A percentile compares a stretch with the other conserved stretches of the same genome.
These are phyloP conservation scores for Cerioporus squamosus DNA, from an alignment of 1,284 basidiomycete species.

Conservation along the genomic window DNA sequence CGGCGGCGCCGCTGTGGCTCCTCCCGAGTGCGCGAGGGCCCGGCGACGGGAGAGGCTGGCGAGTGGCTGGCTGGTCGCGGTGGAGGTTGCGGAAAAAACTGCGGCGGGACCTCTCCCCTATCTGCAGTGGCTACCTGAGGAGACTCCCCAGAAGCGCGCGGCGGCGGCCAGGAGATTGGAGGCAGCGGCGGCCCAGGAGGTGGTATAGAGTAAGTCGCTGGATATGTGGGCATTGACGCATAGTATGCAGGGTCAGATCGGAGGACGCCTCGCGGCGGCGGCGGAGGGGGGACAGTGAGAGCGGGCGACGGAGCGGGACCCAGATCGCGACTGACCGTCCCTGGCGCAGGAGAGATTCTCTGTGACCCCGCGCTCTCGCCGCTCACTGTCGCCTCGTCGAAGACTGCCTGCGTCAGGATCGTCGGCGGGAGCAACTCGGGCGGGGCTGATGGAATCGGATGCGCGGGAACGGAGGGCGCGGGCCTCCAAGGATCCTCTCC, in stretches of 20 bases:
- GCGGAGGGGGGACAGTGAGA: constrained; percentile 10
- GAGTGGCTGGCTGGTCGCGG: background rate
- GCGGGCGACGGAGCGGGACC: constrained; percentile 1
- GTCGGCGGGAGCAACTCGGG: constrained; percentile 14
- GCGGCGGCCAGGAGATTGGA: constrained; percentile 18
- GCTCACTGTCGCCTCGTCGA: constrained; percentile 10
- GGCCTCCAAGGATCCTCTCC: constrained; percentile 9
- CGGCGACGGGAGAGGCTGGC: constrained; percentile 13
- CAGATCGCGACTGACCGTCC: constrained; percentile 4
- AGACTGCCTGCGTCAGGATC: constrained; percentile 18
- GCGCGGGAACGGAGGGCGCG: constrained; percentile 2
- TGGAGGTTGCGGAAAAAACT: background rate
- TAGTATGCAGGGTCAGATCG: constrained; percentile 20
- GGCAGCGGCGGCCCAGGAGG: constrained; percentile 19
- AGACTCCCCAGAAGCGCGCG: background rate
- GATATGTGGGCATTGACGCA: constrained; percentile 8
- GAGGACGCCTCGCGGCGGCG: constrained; percentile 7
- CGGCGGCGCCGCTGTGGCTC: constrained; percentile 2
- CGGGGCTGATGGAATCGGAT: constrained; percentile 13
- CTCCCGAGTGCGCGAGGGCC: constrained; percentile 15
- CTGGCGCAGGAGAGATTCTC: constrained; percentile 12
- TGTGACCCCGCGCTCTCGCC: constrained; percentile 1
- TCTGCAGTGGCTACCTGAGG: constrained; percentile 2
- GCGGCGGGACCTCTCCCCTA: constrained; percentile 13
- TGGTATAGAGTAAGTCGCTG: constrained; percentile 3